Conservation (phyloP, 768 basidiomycete genomes). For the Erythrobasidium yunnanense region DNA sequence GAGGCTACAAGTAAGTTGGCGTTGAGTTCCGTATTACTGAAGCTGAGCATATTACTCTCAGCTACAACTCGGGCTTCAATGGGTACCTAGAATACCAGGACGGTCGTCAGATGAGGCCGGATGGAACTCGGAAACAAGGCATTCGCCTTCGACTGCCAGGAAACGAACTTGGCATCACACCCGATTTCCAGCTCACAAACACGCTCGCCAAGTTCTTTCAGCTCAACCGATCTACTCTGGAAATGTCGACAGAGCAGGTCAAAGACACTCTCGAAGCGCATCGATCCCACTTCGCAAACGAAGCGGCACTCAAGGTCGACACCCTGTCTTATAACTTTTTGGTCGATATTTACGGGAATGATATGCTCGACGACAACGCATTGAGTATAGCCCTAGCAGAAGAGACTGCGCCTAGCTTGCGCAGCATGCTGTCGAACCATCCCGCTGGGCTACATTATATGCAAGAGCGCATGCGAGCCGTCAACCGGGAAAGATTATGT, state of each 20-base stretch:
- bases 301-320: constrained; percentile 49
- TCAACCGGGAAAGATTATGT: constrained; percentile 48
- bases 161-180: constrained; percentile 53
- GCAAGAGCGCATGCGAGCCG: constrained; percentile 50
- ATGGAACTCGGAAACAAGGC: constrained; percentile 32
- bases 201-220: constrained; percentile 45
- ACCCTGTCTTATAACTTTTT: constrained; percentile 58
- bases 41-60: not conserved
- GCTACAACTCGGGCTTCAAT: constrained; percentile 49
- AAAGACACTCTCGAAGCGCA: constrained; percentile 50
- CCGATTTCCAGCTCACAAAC: constrained; percentile 56
- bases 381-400: too few species aligned
- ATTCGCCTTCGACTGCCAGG: constrained; percentile 49
- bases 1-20: constrained; percentile 23
- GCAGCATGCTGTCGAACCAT: constrained; percentile 50
- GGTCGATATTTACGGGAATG: too few species aligned
- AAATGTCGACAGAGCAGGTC: constrained; percentile 36
- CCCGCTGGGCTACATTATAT: constrained; percentile 48
- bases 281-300: constrained; percentile 48
- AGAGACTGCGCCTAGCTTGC: constrained; percentile 48
- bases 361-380: too few species aligned
- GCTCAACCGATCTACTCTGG: constrained; percentile 24
- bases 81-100: constrained; percentile 50
- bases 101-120: not conserved
- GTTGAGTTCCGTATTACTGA: constrained; percentile 42